Percentiles rank a stretch among this genome's conserved stretches.
phyloP scores from a whole-genome alignment of 495 filamentous ascomycete species.

The Oleoguttula mirabilis region DNA sequence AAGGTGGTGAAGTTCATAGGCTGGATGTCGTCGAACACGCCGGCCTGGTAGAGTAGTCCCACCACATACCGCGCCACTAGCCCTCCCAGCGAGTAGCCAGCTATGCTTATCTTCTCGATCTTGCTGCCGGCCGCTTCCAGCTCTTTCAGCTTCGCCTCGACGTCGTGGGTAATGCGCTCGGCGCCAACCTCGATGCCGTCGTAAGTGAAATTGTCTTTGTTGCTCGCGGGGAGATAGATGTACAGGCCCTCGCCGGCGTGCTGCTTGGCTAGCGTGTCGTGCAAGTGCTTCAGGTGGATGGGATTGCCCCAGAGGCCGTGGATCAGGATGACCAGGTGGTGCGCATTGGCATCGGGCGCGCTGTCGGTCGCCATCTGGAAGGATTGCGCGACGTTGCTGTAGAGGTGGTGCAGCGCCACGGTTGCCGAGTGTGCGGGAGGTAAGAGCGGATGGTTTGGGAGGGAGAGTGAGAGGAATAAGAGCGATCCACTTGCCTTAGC shows the following conservation, averaged over 20 bases:
- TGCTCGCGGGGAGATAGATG: constrained; percentile 65
- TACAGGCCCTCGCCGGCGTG: constrained; percentile 53
- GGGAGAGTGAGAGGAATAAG: no score
- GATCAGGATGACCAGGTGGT: constrained; percentile 88
- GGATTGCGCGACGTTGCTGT: no score
- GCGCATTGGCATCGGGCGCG: constrained; percentile 35
- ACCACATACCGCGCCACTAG: constrained; percentile 79
- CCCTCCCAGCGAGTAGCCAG: constrained; percentile 84
- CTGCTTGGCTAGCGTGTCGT: constrained; percentile 51
- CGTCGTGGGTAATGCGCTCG: constrained; percentile 77
- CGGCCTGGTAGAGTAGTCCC: constrained; percentile 68
- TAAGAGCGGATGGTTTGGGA: no score
- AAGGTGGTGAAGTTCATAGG: constrained; percentile 93
- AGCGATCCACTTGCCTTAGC: no score
- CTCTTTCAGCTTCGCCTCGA: constrained; percentile 65
- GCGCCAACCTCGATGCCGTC: constrained; percentile 87
- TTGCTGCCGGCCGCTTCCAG: constrained; percentile 51
- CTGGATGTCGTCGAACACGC: constrained; percentile 62
- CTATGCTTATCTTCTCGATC: constrained; percentile 70
- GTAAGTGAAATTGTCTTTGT: constrained; percentile 76
- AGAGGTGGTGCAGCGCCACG: no score
- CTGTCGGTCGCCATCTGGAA: no score
- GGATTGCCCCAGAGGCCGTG: constrained; percentile 96
- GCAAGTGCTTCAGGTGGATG: constrained; percentile 61
- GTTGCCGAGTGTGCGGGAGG: no score